Percentiles rank a stretch among this genome's conserved stretches.
These are phyloP conservation scores for Yarrowia sp. DNA, from an alignment of 805 yeast genomes.

Conservation along the genomic window DNA sequence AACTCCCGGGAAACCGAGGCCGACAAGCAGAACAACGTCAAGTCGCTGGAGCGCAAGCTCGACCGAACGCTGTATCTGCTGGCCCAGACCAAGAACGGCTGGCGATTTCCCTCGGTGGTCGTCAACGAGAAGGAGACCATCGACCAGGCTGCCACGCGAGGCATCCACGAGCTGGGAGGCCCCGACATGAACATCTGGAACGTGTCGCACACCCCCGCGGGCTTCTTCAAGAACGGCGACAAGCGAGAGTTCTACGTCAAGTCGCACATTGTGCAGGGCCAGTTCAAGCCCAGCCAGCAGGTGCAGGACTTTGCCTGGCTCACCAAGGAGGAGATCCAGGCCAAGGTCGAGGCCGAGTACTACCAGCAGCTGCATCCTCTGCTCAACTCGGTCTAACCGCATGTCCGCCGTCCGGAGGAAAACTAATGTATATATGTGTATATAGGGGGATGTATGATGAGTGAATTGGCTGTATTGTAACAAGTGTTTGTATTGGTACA, in stretches of 20 bases:
- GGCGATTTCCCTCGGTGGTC: conserved; percentile 81
- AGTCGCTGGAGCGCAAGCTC: conserved; percentile 74
- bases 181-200: conserved; percentile 77
- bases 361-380: conserved; percentile 48
- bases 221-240: conserved; percentile 43
- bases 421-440: conserved; percentile 27
- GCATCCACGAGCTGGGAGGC: conserved; percentile 72
- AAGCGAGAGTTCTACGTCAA: conserved; percentile 70
- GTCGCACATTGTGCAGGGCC: conserved; percentile 85
- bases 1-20: conserved; percentile 76
- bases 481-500: too few relatives aligned
- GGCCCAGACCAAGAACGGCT: conserved; percentile 48
- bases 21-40: conserved; percentile 58
- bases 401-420: background rate
- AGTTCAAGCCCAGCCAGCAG: conserved; percentile 50
- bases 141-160: conserved; percentile 71
- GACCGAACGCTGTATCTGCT: conserved; percentile 77
- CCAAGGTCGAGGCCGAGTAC: conserved; percentile 53
- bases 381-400: conserved; percentile 29
- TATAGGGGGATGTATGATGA: conserved; percentile 11
- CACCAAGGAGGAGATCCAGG: conserved; percentile 70
- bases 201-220: conserved; percentile 76
- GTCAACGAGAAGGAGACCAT: conserved; percentile 50
- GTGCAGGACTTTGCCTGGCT: conserved; percentile 72
- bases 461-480: background rate